Evolutionary conservation across 306 rosid species (phyloP), one percentile per base, ranked within the genome.

Genomic region (Vachellia collinsii): DNA sequence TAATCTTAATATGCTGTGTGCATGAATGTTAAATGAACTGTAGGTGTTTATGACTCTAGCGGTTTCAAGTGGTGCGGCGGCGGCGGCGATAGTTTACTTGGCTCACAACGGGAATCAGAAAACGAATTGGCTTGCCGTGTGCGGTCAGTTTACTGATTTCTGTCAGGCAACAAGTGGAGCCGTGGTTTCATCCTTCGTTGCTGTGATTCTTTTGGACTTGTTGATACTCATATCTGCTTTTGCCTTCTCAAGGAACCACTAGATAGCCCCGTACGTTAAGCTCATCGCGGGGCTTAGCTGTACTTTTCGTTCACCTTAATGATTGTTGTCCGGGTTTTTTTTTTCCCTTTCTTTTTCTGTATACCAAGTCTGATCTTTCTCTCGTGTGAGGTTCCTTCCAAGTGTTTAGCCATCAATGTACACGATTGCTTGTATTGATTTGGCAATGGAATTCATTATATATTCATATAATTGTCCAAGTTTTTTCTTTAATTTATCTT

Each of bases 111-210:
- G 99, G 11, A 90, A 93, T 61, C 75, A 91, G 54, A 89, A 81
- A 79, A 74, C 99, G 2, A 95, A 93, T n/a, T 95, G 99, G 99
- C 79, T 93, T 2, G 96, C 99, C 11, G 91, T 95, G 13, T 91
- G 98, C 86, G 83, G 91, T 47, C 97, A 93, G 70, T 95, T 90
- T 77, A 88, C 81, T 29, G 92, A 87, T 80, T 95, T 95, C 77
- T 93, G 99, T 58, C 87, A 88, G 59, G 25, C 58, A 34, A 82
- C 90, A 5, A 91, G 99, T 63, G 90, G 87, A 13, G 95, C 98
- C 0, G 98, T 95, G 74, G 92, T 95, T 14, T 84, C 96, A 0
- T 82, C 98, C 0, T 84, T 93, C 10, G 47, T 86, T 25, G 79
- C 96, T 0, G 97, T 88, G 1, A 82, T 90, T 42, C 16, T 86